Base-by-base conservation (phyloP, 2,329 filamentous ascomycete species). In the Raffaelea arxii region DNA sequence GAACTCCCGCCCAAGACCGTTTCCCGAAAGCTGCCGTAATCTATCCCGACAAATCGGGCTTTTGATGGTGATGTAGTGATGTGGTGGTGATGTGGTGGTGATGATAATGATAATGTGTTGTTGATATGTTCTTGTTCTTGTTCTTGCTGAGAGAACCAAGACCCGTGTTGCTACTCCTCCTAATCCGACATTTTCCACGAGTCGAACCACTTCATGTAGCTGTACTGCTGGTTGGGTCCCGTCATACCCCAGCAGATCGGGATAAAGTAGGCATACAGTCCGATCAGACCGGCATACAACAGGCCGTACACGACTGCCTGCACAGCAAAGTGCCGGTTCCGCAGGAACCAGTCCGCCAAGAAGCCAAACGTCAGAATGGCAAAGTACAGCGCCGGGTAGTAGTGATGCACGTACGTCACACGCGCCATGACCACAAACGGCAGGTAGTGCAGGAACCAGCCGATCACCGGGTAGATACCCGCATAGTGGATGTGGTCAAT, bases 341-440 rank as follows among this genome's bases (percentile, higher is more conserved):
- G 76, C 41, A 88, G 78, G 52, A 82, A 72, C 82, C 87, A 97
- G 65, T 97, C 89, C 46, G 86, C 68, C 55, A 89, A 77, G 75
- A 98, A 98, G 46, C 90, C 91, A 51, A 90, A 80, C 16, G 78
- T 80, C 40, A 98, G 72, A 54, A 98, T 95, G 57, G 92, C 90
- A 64, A 97, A 98, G 72, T 97, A 98, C 11, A 98, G 78, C 10
- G 92, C 92, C 11, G 92, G 92, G 66, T 97, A 98, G 74, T 98
- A 98, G 71, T 98, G 92, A 66, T 98, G 92, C 46, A 98, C 92
- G 60, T 98, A 98, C 16, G 92, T 98, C 51, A 98, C 92, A 74
- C 92, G 87, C 11, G 89, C 92, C 94, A 98, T 98, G 60, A 92
- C 80, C 58, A 95, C 79, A 66, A 97, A 98, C 1, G 92, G 92